A percentile compares a stretch with the other conserved stretches of the same genome.
Conservation (phyloP, 2,329 filamentous ascomycete genomes). For the Pseudocercospora macadamiae region DNA sequence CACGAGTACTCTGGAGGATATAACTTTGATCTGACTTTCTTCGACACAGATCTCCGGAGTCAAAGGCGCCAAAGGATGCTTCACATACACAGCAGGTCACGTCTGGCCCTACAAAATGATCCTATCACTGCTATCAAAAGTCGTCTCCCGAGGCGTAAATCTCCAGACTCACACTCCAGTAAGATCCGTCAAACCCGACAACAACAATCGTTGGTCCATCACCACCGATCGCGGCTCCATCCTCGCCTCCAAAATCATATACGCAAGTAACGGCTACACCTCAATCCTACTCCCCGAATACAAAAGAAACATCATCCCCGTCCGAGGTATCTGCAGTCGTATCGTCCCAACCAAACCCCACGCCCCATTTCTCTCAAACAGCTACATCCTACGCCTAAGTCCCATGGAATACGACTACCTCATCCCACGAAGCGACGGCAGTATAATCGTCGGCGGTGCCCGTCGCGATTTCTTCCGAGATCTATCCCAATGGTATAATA, state of each 20-base stretch:
- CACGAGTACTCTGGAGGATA: too few species aligned
- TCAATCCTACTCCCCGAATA: constrained; percentile 37
- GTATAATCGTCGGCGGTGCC: constrained; percentile 51
- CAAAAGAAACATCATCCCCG: constrained; percentile 38
- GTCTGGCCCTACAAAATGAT: constrained; percentile 38
- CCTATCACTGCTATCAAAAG: constrained; percentile 28
- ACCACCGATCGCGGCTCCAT: constrained; percentile 31
- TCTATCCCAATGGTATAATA: constrained; percentile 49
- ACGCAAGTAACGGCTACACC: constrained; percentile 37
- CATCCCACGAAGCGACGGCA: constrained; percentile 50
- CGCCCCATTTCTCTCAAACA: constrained; percentile 32
- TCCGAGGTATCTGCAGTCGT: constrained; percentile 55
- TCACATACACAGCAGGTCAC: constrained; percentile 55
- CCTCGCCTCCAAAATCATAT: constrained; percentile 36
- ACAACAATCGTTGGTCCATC: constrained; percentile 20
- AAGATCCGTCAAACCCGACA: constrained; percentile 74
- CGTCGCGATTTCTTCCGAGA: constrained; percentile 25
- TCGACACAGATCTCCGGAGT: constrained; percentile 44
- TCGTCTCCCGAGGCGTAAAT: constrained; percentile 59
- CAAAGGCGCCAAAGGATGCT: constrained; percentile 41
- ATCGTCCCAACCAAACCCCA: constrained; percentile 20
- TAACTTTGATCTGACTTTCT: too few species aligned
- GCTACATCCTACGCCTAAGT: constrained; percentile 31
- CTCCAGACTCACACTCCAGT: constrained; percentile 74
- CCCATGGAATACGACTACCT: constrained; percentile 43